Base-by-base conservation (phyloP, 495 filamentous ascomycete genomes). In the Pyrenula aspistea region DNA sequence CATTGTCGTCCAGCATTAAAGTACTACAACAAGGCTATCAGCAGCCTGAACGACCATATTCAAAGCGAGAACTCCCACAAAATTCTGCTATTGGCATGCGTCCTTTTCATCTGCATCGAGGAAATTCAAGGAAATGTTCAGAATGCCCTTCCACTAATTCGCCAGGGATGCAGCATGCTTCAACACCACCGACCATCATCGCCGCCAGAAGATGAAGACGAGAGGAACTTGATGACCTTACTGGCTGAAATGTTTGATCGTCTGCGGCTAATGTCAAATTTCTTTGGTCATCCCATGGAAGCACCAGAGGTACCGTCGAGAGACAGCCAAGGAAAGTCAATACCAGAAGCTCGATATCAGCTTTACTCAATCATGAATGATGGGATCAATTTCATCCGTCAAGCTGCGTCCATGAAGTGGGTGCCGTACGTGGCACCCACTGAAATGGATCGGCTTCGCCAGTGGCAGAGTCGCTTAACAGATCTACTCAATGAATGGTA, bases 81-180 rank as follows among this genome's bases (percentile, higher is more conserved):
- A 49, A 64, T 72, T 24, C 70, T 68, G 10, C 62, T 84, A 25
- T 67, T 84, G 10, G 81, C 69, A 2, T 83, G 80, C 54, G 61
- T 81, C 1, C 67, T 84, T 22, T 84, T 82, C 52, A 75, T 83
- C 12, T 83, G 77, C 61, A 77, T 84, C 42, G 81, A 83, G 60
- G 68, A 75, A 24, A 65, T 83, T 53, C 71, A 76, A 51, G 76
- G 73, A 11, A 58, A 60, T 12, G 23, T 63, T 0, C 60, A 65
- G 12, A 67, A 69, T 15, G 68, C 67, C 1, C 12, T 68, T 4
- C 66, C 59, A 19, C 67, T 75, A 2, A 73, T 69, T 56, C 22
- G n/a, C 0, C 31, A 42, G 31, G 31, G 31, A 42, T 42, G 31
- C 31, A 42, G 31, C 15, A 42, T 42, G 31, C 31, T 42, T 4